These are phyloP conservation scores for Teunomyces lycoperdinae DNA, from an alignment of 805 yeast species.

Conservation along the genomic window DNA sequence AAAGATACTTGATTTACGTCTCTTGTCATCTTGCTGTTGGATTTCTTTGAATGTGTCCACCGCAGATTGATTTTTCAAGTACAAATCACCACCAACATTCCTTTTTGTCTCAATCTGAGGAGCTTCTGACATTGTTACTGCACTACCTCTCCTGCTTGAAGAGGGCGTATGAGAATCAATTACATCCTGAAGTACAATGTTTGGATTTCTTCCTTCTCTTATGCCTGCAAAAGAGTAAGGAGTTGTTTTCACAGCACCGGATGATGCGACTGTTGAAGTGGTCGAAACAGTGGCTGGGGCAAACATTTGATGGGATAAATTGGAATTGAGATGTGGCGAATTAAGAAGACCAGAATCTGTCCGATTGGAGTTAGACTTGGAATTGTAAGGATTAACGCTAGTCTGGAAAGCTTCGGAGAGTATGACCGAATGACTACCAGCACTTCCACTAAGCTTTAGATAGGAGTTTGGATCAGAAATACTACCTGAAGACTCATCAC, in stretches of 20 bases:
- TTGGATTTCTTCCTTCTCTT: slow-evolving; percentile 25
- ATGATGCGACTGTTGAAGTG: neutral
- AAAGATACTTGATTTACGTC: slow-evolving; percentile 31
- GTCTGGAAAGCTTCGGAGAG: slow-evolving; percentile 28
- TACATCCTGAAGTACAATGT: slow-evolving; percentile 32
- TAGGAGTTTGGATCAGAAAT: slow-evolving; percentile 18
- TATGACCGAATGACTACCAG: slow-evolving; percentile 26
- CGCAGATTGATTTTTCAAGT: slow-evolving; percentile 39
- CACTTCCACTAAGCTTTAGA: slow-evolving; percentile 6
- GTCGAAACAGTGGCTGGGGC: slow-evolving; percentile 5
- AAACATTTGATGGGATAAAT: slow-evolving; percentile 13
- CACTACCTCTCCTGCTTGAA: slow-evolving; percentile 18
- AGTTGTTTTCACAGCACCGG: slow-evolving; percentile 10
- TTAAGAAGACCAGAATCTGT: neutral
- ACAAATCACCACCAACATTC: slow-evolving; percentile 45
- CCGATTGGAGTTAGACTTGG: neutral
- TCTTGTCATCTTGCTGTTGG: slow-evolving; percentile 38
- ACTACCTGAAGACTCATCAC: slow-evolving; percentile 25
- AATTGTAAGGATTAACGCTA: neutral
- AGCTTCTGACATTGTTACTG: slow-evolving; percentile 27
- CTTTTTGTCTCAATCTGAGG: slow-evolving; percentile 45
- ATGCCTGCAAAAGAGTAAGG: slow-evolving; percentile 22
- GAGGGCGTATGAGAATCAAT: slow-evolving; percentile 26
- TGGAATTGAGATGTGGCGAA: slow-evolving; percentile 17
- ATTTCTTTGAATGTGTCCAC: slow-evolving; percentile 44